These are phyloP conservation scores for Prunus fruticosa DNA, from an alignment of 306 rosid species.

Conservation along the genomic window DNA sequence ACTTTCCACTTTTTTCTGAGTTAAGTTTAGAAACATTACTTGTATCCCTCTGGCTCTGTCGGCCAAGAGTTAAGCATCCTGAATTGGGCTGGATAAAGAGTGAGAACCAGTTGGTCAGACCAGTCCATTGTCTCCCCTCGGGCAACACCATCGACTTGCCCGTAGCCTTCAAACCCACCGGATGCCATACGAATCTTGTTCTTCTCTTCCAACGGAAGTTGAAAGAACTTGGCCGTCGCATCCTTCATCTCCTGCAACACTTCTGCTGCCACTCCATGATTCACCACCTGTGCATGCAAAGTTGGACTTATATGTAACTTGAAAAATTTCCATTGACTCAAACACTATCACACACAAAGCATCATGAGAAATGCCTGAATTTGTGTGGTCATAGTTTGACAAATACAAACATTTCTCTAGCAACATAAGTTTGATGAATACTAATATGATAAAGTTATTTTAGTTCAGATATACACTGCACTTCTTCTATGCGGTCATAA, in stretches of 20 bases:
- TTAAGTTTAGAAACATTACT: background rate
- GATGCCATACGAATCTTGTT: slow-evolving; percentile 28
- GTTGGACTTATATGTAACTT: too few relatives aligned
- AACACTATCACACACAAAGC: too few relatives aligned
- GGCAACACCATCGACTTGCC: slow-evolving; percentile 29
- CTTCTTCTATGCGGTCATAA: too few relatives aligned
- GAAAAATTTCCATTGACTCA: too few relatives aligned
- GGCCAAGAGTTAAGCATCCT: slow-evolving; percentile 40
- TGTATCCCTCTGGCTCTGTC: slow-evolving; percentile 22
- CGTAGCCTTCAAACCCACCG: slow-evolving; percentile 31
- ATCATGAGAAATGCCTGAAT: too few relatives aligned
- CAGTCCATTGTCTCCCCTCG: slow-evolving; percentile 38
- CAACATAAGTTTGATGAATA: background rate
- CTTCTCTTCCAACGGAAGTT: slow-evolving; percentile 4
- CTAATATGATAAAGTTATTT: too few relatives aligned
- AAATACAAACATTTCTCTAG: too few relatives aligned
- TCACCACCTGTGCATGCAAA: background rate
- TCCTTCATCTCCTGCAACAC: background rate
- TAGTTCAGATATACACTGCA: too few relatives aligned
- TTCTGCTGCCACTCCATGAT: background rate
- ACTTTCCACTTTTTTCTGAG: too few relatives aligned
- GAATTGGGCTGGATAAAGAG: slow-evolving; percentile 15
- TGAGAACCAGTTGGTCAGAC: slow-evolving; percentile 23
- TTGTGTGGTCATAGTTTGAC: too few relatives aligned
- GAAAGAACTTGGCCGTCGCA: background rate